Evolutionary conservation across 1,139 yeast genomes (phyloP).

Genomic region (Geotrichum citri-aurantii): DNA sequence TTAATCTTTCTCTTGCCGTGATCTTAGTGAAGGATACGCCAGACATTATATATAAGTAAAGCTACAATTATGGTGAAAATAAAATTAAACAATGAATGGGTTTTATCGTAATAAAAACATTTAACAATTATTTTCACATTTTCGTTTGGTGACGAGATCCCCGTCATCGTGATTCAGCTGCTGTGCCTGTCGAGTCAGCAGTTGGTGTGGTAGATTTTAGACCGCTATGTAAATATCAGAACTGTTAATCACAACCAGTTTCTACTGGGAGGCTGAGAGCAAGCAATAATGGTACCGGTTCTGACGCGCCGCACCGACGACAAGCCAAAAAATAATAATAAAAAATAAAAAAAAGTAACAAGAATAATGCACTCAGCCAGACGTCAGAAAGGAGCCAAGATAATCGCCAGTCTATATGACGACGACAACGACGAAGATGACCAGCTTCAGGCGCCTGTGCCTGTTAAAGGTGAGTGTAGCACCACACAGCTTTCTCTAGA

Average conservation of each 20-base stretch:
- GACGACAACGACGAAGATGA: slow-evolving; percentile 1
- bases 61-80: no score
- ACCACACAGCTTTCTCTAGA: background rate
- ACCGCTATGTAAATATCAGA: background rate
- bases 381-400: slow-evolving; percentile 9
- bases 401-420: slow-evolving; percentile 9
- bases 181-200: no score
- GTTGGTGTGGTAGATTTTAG: background rate
- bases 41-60: no score
- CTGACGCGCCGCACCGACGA: background rate
- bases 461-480: background rate
- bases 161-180: background rate
- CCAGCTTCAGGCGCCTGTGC: background rate
- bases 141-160: background rate
- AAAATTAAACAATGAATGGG: background rate
- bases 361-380: slow-evolving; percentile 12
- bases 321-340: no score
- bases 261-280: background rate
- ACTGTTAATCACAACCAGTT: background rate
- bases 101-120: no score
- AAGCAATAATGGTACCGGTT: background rate
- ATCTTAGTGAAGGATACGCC: background rate
- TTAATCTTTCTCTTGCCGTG: no score
- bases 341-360: no score
- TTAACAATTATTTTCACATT: no score